Evolutionary conservation across 257 asterid genomes (phyloP).

Genomic region (Penstemon davidsonii): DNA sequence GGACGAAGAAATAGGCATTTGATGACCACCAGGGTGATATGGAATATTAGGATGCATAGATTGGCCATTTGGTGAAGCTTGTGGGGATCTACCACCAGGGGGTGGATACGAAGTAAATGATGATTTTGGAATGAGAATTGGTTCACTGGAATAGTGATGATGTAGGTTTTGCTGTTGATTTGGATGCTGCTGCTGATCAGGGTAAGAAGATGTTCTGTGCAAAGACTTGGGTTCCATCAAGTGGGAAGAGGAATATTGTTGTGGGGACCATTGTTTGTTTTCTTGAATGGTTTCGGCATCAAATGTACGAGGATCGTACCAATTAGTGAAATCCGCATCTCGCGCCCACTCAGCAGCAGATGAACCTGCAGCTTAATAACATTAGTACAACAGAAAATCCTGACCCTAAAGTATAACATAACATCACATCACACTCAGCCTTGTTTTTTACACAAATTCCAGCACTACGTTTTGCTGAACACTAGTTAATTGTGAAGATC

Average conservation of each 20-base stretch:
- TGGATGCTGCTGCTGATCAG: slow-evolving; percentile 67
- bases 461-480: background rate
- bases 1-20: slow-evolving; percentile 49
- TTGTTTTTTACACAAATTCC: background rate
- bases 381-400: background rate
- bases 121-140: slow-evolving; percentile 58
- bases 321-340: slow-evolving; percentile 54
- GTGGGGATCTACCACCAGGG: slow-evolving; percentile 66
- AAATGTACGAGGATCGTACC: slow-evolving; percentile 58
- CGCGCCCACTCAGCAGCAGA: slow-evolving; percentile 76
- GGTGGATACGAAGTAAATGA: slow-evolving; percentile 79
- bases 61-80: slow-evolving; percentile 66
- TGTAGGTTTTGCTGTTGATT: slow-evolving; percentile 48
- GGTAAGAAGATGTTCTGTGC: slow-evolving; percentile 86
- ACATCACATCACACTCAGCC: no score
- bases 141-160: slow-evolving; percentile 73
- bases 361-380: slow-evolving; percentile 52
- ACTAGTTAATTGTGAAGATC: no score
- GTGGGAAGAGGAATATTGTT: slow-evolving; percentile 52
- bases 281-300: slow-evolving; percentile 54
- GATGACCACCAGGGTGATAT: slow-evolving; percentile 46
- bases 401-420: background rate
- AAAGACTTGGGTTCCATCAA: slow-evolving; percentile 48
- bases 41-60: slow-evolving; percentile 43
- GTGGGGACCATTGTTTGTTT: slow-evolving; percentile 66